phyloP scores from a whole-genome alignment of 1,139 yeast species.

The Ogataea hybrid region DNA sequence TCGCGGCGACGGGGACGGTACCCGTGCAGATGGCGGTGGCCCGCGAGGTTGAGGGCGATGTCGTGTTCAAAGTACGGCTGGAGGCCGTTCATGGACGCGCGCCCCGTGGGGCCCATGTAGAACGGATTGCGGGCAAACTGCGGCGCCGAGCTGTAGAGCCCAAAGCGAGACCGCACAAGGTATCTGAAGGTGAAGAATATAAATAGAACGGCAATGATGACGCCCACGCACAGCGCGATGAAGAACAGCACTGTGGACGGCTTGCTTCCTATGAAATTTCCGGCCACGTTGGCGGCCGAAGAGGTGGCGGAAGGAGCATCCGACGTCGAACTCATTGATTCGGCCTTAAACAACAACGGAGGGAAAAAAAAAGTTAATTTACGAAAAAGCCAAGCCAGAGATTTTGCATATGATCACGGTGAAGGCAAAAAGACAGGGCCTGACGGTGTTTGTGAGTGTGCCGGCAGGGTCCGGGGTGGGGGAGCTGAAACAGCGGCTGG shows the following conservation, averaged over 20 bases:
- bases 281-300: slow-evolving; percentile 9
- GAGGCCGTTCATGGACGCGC: slow-evolving; percentile 23
- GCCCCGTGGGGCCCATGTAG: slow-evolving; percentile 22
- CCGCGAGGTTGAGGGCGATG: slow-evolving; percentile 14
- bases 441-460: slow-evolving; percentile 45
- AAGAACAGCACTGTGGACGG: slow-evolving; percentile 64
- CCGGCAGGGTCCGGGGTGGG: slow-evolving; percentile 32
- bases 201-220: slow-evolving; percentile 51
- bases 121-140: slow-evolving; percentile 23
- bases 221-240: slow-evolving; percentile 62
- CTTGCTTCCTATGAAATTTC: slow-evolving; percentile 29
- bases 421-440: slow-evolving; percentile 29
- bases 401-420: slow-evolving; percentile 14
- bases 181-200: slow-evolving; percentile 59
- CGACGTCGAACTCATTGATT: slow-evolving; percentile 6
- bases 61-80: slow-evolving; percentile 25
- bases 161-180: slow-evolving; percentile 54
- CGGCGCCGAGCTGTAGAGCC: slow-evolving; percentile 43
- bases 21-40: slow-evolving; percentile 7
- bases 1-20: slow-evolving; percentile 23
- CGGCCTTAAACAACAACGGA: background rate
- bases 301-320: slow-evolving; percentile 11
- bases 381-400: background rate
- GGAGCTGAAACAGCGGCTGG: slow-evolving; percentile 36
- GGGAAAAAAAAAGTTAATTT: background rate